Evolutionary conservation across 2,329 filamentous ascomycete species (phyloP).

Genomic region (Fusarium graminum): DNA sequence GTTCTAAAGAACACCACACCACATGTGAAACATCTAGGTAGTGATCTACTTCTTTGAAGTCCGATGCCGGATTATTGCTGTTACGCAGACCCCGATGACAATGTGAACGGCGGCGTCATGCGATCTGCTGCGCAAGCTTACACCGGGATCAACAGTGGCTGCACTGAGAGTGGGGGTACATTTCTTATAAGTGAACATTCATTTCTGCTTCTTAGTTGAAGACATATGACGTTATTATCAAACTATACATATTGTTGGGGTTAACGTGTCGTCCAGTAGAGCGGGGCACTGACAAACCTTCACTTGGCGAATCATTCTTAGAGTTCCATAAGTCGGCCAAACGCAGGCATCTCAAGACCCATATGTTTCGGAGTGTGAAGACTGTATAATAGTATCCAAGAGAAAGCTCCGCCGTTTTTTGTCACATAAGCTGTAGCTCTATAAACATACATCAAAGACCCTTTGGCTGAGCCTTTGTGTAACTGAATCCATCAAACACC

Average conservation of each 20-base stretch:
- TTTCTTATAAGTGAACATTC: slow-evolving; percentile 15
- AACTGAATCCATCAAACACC: slow-evolving; percentile 24
- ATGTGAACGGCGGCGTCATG: slow-evolving; percentile 15
- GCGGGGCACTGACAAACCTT: neutral
- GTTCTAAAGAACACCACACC: neutral
- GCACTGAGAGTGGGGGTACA: slow-evolving; percentile 36
- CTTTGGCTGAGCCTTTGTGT: slow-evolving; percentile 4
- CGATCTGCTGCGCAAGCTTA: slow-evolving; percentile 35
- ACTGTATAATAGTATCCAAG: slow-evolving; percentile 9
- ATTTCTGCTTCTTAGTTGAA: neutral
- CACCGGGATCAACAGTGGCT: slow-evolving; percentile 37
- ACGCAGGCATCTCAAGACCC: neutral
- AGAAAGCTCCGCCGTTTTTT: neutral
- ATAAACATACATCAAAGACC: neutral
- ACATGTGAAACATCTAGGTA: neutral
- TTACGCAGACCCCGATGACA: slow-evolving; percentile 9
- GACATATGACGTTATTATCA: neutral
- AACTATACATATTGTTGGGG: neutral
- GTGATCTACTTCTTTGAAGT: neutral
- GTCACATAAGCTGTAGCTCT: slow-evolving; percentile 6
- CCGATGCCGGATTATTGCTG: slow-evolving; percentile 1
- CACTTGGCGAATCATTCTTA: neutral
- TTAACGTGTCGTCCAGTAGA: neutral
- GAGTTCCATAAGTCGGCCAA: neutral
- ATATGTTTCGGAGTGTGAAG: neutral